Percentiles rank a stretch among this genome's conserved stretches.
Conservation (phyloP, 306 rosid species). For the Sophora flavescens region DNA sequence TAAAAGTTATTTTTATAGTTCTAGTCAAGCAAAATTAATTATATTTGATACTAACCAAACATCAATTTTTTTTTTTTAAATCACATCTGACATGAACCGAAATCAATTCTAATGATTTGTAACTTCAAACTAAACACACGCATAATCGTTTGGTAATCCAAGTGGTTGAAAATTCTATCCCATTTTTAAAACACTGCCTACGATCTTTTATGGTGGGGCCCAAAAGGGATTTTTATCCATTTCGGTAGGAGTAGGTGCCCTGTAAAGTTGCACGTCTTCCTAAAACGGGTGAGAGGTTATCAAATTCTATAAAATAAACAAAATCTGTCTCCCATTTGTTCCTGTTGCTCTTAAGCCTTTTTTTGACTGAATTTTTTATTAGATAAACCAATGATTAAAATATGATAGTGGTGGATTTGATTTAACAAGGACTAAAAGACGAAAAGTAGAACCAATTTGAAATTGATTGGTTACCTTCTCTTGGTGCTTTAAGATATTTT, state of each 20-base stretch:
- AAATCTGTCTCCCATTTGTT: slow-evolving; percentile 12
- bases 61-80: too few relatives aligned
- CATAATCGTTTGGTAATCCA: too few relatives aligned
- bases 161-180: too few relatives aligned
- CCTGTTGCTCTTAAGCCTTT: slow-evolving; percentile 30
- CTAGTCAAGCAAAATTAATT: too few relatives aligned
- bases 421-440: not conserved
- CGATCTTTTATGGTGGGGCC: slow-evolving; percentile 37
- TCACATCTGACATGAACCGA: too few relatives aligned
- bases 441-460: slow-evolving; percentile 24
- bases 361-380: not conserved
- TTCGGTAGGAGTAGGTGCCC: slow-evolving; percentile 41
- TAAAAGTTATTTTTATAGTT: too few relatives aligned
- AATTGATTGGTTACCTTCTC: slow-evolving; percentile 9
- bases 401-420: not conserved
- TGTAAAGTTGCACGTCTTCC: slow-evolving; percentile 14
- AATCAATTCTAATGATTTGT: too few relatives aligned
- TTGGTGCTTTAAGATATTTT: slow-evolving; percentile 13
- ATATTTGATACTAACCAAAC: too few relatives aligned
- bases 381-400: not conserved
- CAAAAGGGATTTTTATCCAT: not conserved
- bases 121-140: too few relatives aligned
- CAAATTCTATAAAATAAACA: slow-evolving; percentile 31
- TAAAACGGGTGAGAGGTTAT: not conserved
- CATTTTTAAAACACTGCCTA: not conserved